phyloP scores from a whole-genome alignment of 2,329 filamentous ascomycete species.

The Cryphonectria naterciae region DNA sequence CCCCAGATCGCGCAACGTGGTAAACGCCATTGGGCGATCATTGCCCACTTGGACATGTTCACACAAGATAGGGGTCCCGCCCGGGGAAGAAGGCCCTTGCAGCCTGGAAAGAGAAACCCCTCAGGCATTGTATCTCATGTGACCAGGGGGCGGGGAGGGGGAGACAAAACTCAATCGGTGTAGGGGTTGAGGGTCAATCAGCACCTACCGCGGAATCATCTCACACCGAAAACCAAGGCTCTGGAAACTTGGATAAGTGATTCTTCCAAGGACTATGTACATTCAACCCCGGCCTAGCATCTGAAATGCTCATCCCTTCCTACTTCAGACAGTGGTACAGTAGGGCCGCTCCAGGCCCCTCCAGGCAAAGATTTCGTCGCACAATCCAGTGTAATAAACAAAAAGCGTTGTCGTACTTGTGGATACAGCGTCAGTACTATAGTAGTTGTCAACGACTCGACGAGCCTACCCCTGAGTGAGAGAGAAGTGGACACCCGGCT shows the following conservation, averaged over 20 bases:
- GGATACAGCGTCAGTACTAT: background rate
- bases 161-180: background rate
- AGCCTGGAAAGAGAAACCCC: background rate
- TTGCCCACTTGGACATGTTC: background rate
- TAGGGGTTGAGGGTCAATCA: background rate
- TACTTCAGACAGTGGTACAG: background rate
- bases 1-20: background rate
- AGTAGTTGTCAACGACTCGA: background rate
- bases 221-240: too few relatives aligned
- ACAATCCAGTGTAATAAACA: background rate
- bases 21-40: background rate
- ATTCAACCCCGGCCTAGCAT: too few relatives aligned
- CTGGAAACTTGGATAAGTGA: too few relatives aligned
- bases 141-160: background rate
- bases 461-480: background rate
- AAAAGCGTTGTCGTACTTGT: background rate
- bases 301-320: background rate
- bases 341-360: too few relatives aligned
- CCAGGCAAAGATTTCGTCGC: background rate
- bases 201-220: too few relatives aligned
- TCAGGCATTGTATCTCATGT: background rate
- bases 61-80: background rate
- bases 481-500: background rate
- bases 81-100: background rate
- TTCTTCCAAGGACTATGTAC: too few relatives aligned